phyloP scores from a whole-genome alignment of 805 yeast genomes.

The Candida lessepsii region DNA sequence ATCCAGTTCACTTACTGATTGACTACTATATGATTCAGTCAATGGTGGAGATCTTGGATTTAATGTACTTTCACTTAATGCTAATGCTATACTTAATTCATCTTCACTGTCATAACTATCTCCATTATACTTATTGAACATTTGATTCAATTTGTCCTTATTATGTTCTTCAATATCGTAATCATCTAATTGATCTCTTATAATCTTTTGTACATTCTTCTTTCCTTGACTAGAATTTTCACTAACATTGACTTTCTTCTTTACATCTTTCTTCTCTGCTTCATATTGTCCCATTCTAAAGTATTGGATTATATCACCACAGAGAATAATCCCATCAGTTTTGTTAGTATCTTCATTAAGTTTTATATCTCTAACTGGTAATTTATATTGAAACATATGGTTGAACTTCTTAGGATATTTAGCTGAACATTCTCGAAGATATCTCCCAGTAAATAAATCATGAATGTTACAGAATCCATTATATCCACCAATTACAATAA shows the following conservation, averaged over 20 bases:
- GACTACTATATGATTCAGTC: not conserved
- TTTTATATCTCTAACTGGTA: slow-evolving; percentile 27
- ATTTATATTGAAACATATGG: slow-evolving; percentile 18
- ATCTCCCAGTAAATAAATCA: slow-evolving; percentile 43
- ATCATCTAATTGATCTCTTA: slow-evolving; percentile 36
- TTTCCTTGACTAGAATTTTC: slow-evolving; percentile 20
- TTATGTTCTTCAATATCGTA: slow-evolving; percentile 30
- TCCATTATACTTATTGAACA: slow-evolving; percentile 50
- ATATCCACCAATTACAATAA: slow-evolving; percentile 40
- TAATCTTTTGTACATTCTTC: slow-evolving; percentile 20
- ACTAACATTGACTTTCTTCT: slow-evolving; percentile 18
- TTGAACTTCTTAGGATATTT: slow-evolving; percentile 26
- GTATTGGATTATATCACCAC: slow-evolving; percentile 45
- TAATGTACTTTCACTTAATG: slow-evolving; percentile 34
- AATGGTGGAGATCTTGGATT: not conserved
- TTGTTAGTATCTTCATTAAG: slow-evolving; percentile 25
- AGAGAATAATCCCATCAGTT: slow-evolving; percentile 38
- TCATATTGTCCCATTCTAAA: slow-evolving; percentile 46
- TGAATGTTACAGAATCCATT: slow-evolving; percentile 44
- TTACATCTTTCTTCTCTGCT: slow-evolving; percentile 1
- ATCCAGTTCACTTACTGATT: not conserved
- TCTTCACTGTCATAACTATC: slow-evolving; percentile 30
- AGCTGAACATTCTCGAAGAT: slow-evolving; percentile 31
- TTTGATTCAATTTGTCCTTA: slow-evolving; percentile 20
- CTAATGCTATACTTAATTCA: slow-evolving; percentile 43